Evolutionary conservation across 2,329 filamentous ascomycete species (phyloP), one percentile per base, ranked within the genome.

Genomic region (Ceratocystis papillata): DNA sequence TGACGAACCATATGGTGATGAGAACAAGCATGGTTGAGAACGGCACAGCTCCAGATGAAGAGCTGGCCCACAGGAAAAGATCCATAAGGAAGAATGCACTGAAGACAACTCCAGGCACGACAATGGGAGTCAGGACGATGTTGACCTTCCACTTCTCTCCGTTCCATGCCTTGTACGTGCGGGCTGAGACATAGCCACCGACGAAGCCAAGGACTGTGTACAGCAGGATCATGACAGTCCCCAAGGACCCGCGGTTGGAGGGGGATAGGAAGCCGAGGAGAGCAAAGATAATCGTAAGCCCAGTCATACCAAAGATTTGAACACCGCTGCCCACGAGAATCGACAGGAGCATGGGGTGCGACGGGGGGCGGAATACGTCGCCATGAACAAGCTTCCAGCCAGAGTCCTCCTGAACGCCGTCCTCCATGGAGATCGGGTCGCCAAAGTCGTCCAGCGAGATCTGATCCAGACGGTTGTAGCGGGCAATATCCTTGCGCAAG

Each of bases 371-470:
- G 81, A 99, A 99, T 41, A 97, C 93, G 75, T 99, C 94, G 65
- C 94, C 94, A 72, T 99, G 94, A 0, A 99, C 92, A 61, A 99
- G 79, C 77, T 99, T 99, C 94, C 94, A 99, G 68, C 94, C 94
- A 8, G 92, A 96, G 75, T 99, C 94, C 73, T 99, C 94, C 75
- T 96, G 92, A 0, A 97, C 89, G 44, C 92, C 93, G 70, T 95
- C 90, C 70, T 96, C 93, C 5, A 91, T 80, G 8, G 82, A 86
- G 48, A 85, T 88, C 2, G 87, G 89, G 50, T 89, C 89, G 50
- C 88, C 87, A 45, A 97, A 80, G 73, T 97, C 93, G 68, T 96
- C 93, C 44, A 97, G 81, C 70, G 88, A 90, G 76, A 96, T 89
- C 73, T 90, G 86, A 72, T 99, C 93, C 48, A 99, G 81, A 44